These are phyloP conservation scores for Waltiozyma sp. DNA, from an alignment of 1,139 yeast species.

Conservation along the genomic window DNA sequence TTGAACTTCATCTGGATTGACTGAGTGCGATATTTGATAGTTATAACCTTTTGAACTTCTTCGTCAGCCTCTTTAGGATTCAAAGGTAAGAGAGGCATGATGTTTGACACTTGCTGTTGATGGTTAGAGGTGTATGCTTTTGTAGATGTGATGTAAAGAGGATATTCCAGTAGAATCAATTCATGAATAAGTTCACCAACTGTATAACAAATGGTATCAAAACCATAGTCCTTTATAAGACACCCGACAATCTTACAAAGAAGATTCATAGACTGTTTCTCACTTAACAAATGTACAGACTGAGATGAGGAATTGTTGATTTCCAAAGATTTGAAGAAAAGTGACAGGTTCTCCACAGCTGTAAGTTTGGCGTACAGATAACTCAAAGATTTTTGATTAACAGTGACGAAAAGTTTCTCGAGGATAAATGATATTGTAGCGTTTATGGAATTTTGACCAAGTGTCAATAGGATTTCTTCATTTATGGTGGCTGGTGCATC, in stretches of 20 bases:
- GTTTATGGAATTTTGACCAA: conserved; percentile 47
- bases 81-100: conserved; percentile 17
- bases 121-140: neutral
- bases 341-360: conserved; percentile 30
- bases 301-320: neutral
- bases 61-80: conserved; percentile 16
- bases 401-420: conserved; percentile 41
- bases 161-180: conserved; percentile 52
- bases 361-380: conserved; percentile 45
- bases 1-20: conserved; percentile 49
- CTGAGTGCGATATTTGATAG: conserved; percentile 31
- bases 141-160: conserved; percentile 34
- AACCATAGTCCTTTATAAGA: conserved; percentile 70
- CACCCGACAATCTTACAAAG: conserved; percentile 56
- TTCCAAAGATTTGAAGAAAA: conserved; percentile 34
- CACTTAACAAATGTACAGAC: conserved; percentile 16
- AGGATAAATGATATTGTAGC: conserved; percentile 50
- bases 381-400: neutral
- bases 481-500: conserved; percentile 20
- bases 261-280: conserved; percentile 13
- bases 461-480: conserved; percentile 32
- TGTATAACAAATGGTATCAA: conserved; percentile 51
- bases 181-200: conserved; percentile 59
- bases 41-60: conserved; percentile 26
- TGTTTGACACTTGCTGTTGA: conserved; percentile 20